These are phyloP conservation scores for Pichia rugopelliculosa DNA, from an alignment of 805 yeast genomes.

Conservation along the genomic window DNA sequence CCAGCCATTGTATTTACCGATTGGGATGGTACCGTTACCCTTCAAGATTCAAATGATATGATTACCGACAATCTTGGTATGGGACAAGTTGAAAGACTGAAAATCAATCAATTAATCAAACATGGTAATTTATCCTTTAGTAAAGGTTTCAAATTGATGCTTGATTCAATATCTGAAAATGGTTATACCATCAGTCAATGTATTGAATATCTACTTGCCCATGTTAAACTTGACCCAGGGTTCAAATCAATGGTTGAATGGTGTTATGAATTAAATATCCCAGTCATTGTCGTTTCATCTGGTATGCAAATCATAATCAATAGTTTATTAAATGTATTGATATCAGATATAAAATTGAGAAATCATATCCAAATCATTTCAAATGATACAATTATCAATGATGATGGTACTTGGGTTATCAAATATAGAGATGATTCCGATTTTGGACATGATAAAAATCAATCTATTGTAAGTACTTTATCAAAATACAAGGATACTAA, in stretches of 20 bases:
- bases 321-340: slow-evolving; percentile 45
- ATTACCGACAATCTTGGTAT: slow-evolving; percentile 86
- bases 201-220: slow-evolving; percentile 55
- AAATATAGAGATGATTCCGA: slow-evolving; percentile 76
- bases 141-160: slow-evolving; percentile 80
- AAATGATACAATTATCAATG: slow-evolving; percentile 37
- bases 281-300: slow-evolving; percentile 79
- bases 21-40: slow-evolving; percentile 96
- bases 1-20: slow-evolving; percentile 64
- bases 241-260: slow-evolving; percentile 75
- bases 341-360: slow-evolving; percentile 58
- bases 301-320: slow-evolving; percentile 93
- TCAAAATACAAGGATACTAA: slow-evolving; percentile 28
- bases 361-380: slow-evolving; percentile 72
- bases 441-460: slow-evolving; percentile 93
- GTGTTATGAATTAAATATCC: slow-evolving; percentile 65
- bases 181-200: slow-evolving; percentile 58
- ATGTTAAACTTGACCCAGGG: slow-evolving; percentile 83
- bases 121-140: slow-evolving; percentile 63
- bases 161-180: slow-evolving; percentile 60
- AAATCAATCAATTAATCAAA: slow-evolving; percentile 64
- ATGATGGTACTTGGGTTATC: slow-evolving; percentile 65
- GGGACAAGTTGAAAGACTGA: slow-evolving; percentile 61
- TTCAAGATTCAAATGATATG: slow-evolving; percentile 90
- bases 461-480: slow-evolving; percentile 53